Evolutionary conservation across 495 filamentous ascomycete species (phyloP).

Genomic region (Trichoderma virens): DNA sequence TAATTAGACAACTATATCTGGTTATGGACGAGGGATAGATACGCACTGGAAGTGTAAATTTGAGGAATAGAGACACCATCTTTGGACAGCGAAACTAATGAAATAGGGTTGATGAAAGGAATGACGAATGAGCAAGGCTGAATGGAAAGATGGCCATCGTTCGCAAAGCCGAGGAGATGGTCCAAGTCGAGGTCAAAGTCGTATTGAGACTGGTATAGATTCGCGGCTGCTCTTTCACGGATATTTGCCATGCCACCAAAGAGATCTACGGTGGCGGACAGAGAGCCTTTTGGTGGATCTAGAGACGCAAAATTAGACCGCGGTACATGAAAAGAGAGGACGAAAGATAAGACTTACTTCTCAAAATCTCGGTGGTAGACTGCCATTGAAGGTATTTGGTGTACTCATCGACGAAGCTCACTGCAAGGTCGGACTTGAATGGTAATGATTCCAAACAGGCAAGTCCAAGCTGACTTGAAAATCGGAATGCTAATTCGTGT

Average conservation of each 20-base stretch:
- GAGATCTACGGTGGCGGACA: not conserved
- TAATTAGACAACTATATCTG: not conserved
- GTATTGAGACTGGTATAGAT: slow-evolving; percentile 23
- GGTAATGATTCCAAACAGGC: not conserved
- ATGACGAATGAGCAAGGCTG: slow-evolving; percentile 25
- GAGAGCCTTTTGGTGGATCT: not conserved
- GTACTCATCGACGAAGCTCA: not conserved
- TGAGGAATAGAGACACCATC: not conserved
- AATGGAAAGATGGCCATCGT: slow-evolving; percentile 43
- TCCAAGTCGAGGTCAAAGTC: slow-evolving; percentile 42
- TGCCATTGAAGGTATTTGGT: not conserved
- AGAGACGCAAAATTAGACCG: not conserved
- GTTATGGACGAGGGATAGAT: not conserved
- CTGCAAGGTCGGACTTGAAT: not conserved
- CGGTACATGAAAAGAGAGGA: not conserved
- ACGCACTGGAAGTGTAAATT: not conserved
- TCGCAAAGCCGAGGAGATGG: slow-evolving; percentile 31
- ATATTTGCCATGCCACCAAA: not conserved
- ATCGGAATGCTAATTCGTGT: not conserved
- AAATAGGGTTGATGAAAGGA: not conserved
- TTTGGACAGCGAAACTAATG: not conserved
- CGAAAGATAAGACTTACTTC: not conserved
- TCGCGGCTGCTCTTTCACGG: not conserved
- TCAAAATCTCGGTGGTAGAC: not conserved
- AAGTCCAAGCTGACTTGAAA: not conserved